phyloP scores from a whole-genome alignment of 129 eudicot species.

The Centrapalus pauciflorus region DNA sequence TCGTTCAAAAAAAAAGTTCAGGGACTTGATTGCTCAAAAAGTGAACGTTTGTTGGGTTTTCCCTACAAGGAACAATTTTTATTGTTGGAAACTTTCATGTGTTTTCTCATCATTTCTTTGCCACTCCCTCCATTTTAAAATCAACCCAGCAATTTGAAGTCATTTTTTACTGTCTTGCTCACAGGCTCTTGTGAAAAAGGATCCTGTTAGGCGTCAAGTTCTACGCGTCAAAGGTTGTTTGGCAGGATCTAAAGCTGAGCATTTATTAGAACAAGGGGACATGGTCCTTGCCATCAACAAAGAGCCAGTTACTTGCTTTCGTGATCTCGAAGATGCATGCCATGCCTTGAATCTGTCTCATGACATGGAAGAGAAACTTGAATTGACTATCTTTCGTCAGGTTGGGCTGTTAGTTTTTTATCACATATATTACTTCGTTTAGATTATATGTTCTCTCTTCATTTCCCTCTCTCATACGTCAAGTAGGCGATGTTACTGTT shows the following conservation, averaged over 20 bases:
- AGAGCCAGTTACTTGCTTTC: conserved; percentile 79
- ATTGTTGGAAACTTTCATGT: too few relatives aligned
- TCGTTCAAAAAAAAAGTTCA: too few relatives aligned
- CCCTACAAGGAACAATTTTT: too few relatives aligned
- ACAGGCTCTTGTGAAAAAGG: conserved; percentile 85
- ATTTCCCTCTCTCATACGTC: too few relatives aligned
- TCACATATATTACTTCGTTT: background rate
- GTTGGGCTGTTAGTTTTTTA: conserved; percentile 18
- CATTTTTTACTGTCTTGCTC: conserved; percentile 11
- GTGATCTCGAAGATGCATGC: conserved; percentile 89
- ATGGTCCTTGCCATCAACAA: conserved; percentile 85
- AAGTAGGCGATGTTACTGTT: background rate
- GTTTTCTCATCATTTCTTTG: too few relatives aligned
- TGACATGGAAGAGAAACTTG: conserved; percentile 53
- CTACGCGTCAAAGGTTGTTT: conserved; percentile 90
- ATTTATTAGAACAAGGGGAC: conserved; percentile 82
- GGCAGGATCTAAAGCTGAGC: conserved; percentile 87
- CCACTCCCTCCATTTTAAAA: too few relatives aligned
- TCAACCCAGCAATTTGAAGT: too few relatives aligned
- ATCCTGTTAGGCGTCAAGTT: conserved; percentile 89
- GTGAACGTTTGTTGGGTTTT: conserved; percentile 1
- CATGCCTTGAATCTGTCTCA: conserved; percentile 53
- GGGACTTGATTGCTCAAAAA: conserved; percentile 1
- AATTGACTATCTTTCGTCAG: conserved; percentile 81
- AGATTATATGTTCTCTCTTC: background rate